Evolutionary conservation across 306 rosid genomes (phyloP), one percentile per base, ranked within the genome.

Genomic region (Casuarina cunninghamiana): DNA sequence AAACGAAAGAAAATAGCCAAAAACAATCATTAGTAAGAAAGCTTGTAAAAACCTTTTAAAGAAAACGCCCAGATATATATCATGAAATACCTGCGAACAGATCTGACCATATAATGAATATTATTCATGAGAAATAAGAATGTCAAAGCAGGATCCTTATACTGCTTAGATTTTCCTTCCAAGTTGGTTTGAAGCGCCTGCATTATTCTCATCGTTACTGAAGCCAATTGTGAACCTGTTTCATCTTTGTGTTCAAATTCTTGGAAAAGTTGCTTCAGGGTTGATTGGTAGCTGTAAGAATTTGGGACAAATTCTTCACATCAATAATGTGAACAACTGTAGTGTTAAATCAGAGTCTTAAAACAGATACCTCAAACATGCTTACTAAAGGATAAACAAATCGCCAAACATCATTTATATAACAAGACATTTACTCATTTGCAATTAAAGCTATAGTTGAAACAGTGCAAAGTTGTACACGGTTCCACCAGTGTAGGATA

Each of bases 41-140:
- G 55, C 57, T 78, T 80, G 78, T 45, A 78, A 61, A 78, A 61
- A 67, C 49, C 35, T 43, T 7, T 73, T 65, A 61, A 73, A 80
- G 42, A 82, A 70, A 48, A 44, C 9, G 76, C 77, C 50, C 46
- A 77, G 35, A 44, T n/a, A 68, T 10, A 19, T 11, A 46, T 72
- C 7, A 79, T 71, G 79, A 83, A 83, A 71, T 84, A 91, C 98
- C 97, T 91, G 53, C 96, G 93, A 66, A 95, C 98, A 4, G 97
- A 95, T 91, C 96, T 83, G 85, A 95, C 97, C 77, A 95, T 93
- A 78, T 95, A 93, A 81, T 95, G 97, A 84, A 95, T 93, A 84
- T 93, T 93, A 88, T 95, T 95, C 99, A 95, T 95, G 81, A 95
- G 97, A 80, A 95, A 95, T 74, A 95, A 83, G 83, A 93, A 97